Percentiles rank a stretch among this genome's conserved stretches.
These are phyloP conservation scores for Pezicula rhizophila DNA, from an alignment of 2,329 filamentous ascomycete genomes.

Conservation along the genomic window DNA sequence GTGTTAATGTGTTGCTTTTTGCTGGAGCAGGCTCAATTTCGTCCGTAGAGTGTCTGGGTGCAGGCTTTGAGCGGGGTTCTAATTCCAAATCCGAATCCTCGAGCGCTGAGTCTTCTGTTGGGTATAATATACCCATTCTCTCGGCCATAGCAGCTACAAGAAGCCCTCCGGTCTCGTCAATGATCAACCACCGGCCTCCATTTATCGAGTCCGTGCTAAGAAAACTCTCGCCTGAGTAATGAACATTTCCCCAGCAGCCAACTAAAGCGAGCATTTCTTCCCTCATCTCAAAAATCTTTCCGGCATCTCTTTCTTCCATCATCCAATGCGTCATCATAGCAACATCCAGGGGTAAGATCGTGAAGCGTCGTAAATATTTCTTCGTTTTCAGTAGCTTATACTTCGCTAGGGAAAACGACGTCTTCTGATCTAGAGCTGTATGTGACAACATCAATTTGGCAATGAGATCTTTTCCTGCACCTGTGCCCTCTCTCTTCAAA, in stretches of 20 bases:
- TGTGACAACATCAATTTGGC: constrained; percentile 90
- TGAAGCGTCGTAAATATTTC: constrained; percentile 88
- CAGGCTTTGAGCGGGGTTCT: constrained; percentile 2
- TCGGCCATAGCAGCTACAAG: constrained; percentile 66
- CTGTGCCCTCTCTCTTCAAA: constrained; percentile 65
- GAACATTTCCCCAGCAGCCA: constrained; percentile 85
- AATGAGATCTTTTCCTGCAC: constrained; percentile 82
- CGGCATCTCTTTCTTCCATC: constrained; percentile 71
- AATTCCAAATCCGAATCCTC: constrained; percentile 5
- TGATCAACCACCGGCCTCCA: constrained; percentile 57
- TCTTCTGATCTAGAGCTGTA: constrained; percentile 87
- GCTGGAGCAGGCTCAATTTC: constrained; percentile 14
- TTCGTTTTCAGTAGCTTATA: constrained; percentile 91
- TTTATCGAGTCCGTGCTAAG: constrained; percentile 15
- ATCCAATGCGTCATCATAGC: constrained; percentile 70
- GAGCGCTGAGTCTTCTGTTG: constrained; percentile 9
- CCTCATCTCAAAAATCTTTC: constrained; percentile 77
- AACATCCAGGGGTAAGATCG: constrained; percentile 77
- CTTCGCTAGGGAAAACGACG: constrained; percentile 85
- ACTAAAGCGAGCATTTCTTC: constrained; percentile 78
- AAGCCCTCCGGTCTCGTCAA: constrained; percentile 66
- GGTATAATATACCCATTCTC: constrained; percentile 60
- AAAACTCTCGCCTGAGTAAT: constrained; percentile 41
- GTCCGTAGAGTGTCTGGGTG: background rate
- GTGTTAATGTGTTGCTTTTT: constrained; percentile 63